Base-by-base conservation (phyloP, 345 rosid species). In the Viola odorata region DNA sequence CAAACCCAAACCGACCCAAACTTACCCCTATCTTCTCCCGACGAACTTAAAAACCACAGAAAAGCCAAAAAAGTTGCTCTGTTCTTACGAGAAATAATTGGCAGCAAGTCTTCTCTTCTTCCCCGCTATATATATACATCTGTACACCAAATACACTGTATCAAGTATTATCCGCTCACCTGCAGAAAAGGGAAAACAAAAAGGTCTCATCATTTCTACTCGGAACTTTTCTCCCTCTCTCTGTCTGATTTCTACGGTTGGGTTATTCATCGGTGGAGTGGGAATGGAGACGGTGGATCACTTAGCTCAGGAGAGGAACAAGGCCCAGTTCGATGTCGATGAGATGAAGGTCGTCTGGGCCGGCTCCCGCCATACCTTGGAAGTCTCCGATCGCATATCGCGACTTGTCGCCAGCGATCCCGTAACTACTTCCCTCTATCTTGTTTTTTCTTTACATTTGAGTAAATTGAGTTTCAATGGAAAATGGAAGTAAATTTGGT, bases 261-360 rank as follows among this genome's bases (percentile, higher is more conserved):
- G 14, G 37, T 45, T 38, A 48, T 14, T 36, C 7, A 51, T 17
- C 41, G 38, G 7, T 7, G 5, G 12, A 48, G 7, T 37, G 64
- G 38, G 10, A 56, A 85, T 80, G 82, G 86, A 75, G 42, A 85
- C 69, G 14, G 75, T 81, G 9, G 98, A 91, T 77, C 73, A 81
- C 63, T 75, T 81, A 32, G 89, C 83, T 14, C 77, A 67, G 8
- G 99, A 95, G 86, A 81, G 97, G 77, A 81, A 53, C 77, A 85
- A 69, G 77, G 85, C 94, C 0, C 78, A 83, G 69, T 91, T 95
- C 71, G 91, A 88, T 44, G 92, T 95, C 47, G 91, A 88, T 3
- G 85, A 80, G 48, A 86, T 95, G 96, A 95, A 95, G 84, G 68
- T 95, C 84, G 87, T 82, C 56, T 95, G 99, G 99, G 96, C 91